These are phyloP conservation scores for Oryza meridionalis DNA, from an alignment of 176 grass and related monocot genomes.

Conservation along the genomic window DNA sequence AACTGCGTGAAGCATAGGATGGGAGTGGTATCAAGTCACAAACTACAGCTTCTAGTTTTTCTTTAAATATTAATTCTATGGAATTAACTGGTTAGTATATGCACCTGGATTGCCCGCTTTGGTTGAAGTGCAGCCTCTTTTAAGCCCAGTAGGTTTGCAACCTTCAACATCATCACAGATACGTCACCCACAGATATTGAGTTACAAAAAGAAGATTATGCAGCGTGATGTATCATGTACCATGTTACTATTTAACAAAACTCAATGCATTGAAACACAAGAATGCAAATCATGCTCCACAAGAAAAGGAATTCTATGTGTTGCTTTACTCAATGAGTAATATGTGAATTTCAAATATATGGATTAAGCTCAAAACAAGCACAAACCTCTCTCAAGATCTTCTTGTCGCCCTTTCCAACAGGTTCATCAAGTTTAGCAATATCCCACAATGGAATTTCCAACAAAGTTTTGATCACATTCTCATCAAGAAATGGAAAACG, in stretches of 20 bases:
- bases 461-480: conserved; percentile 69
- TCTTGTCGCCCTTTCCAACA: conserved; percentile 84
- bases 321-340: neutral
- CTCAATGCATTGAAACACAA: neutral
- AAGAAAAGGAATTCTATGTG: neutral
- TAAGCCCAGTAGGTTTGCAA: conserved; percentile 76
- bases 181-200: neutral
- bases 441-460: conserved; percentile 87
- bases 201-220: conserved; percentile 16
- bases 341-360: neutral
- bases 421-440: conserved; percentile 81
- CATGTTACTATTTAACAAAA: neutral
- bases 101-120: conserved; percentile 94
- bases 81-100: conserved; percentile 29
- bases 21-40: neutral
- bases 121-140: conserved; percentile 74
- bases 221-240: neutral
- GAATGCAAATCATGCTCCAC: neutral
- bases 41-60: neutral
- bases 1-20: conserved; percentile 47
- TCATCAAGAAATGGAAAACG: conserved; percentile 96
- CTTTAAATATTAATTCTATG: neutral
- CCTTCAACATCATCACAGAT: conserved; percentile 48
- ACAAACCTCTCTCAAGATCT: conserved; percentile 95
- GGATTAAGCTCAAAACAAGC: conserved; percentile 4